Evolutionary conservation across 177 flowering plant species (phyloP), one percentile per base, ranked within the genome.

Genomic region (Telopea speciosissima): DNA sequence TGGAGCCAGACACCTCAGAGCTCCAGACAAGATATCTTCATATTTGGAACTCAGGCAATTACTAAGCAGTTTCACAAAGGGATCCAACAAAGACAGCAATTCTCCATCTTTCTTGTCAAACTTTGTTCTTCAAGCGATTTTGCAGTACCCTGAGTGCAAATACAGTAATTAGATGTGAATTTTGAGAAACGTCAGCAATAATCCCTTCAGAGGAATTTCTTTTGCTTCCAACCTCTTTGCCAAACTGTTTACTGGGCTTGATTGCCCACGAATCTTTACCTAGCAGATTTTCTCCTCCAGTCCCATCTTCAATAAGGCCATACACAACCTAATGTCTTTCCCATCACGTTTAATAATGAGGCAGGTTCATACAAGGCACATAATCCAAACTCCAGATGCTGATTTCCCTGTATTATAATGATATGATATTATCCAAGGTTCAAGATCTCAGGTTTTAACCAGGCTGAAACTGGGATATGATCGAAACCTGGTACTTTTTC

Each of bases 121-220:
- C 75, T 87, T 91, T n/a, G 14, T 75, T 88, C 77, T 83, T 90
- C 68, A 90, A 40, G 60, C 82, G 85, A 66, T 79, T 84, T 19
- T 82, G 82, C 72, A 96, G 74, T 5, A 96, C 16, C 61, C 81
- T 79, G 45, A 96, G 90, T 71, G 95, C 93, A 82, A 96, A 96
- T 8, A 83, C 97, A 0, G 87, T 82, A 40, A 93, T 79, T 65
- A 90, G 85, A 83, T 89, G 88, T 36, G 89, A 85, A 78, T 72
- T 74, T 67, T 68, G 85, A 45, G 85, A 71, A 31, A 75, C 79
- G 65, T 75, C 24, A 17, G 72, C 72, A 44, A 75, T 26, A 52
- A 75, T 66, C 45, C 44, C 63, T 28, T 71, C 77, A 0, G 70
- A 40, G 40, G 72, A 59, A 63, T 60, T 68, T 68, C 56, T 60